Percentiles rank a stretch among this genome's conserved stretches.
Conservation (phyloP, 208 protist genomes). For the Novymonas esmeraldas region DNA sequence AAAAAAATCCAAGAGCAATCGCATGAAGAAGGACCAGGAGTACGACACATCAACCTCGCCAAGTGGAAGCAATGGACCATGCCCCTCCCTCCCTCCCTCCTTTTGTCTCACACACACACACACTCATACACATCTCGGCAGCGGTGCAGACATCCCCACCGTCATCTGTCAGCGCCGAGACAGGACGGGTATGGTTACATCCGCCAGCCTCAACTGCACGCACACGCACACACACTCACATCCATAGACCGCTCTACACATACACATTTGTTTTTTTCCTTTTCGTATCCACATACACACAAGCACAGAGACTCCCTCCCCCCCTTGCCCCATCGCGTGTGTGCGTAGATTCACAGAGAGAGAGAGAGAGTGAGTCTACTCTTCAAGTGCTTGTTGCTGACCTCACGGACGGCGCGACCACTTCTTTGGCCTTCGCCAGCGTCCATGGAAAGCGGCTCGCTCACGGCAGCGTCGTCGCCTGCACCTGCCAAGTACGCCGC, state of each 20-base stretch:
- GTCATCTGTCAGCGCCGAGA: not conserved
- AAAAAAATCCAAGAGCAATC: no score
- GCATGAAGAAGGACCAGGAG: no score
- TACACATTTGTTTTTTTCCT: constrained; percentile 1
- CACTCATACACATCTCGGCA: not conserved
- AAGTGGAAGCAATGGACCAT: no score
- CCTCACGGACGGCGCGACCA: no score
- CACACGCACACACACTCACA: constrained; percentile 4
- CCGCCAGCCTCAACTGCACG: not conserved
- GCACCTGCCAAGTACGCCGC: not conserved
- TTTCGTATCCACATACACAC: not conserved
- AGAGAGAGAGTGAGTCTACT: no score
- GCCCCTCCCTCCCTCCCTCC: not conserved
- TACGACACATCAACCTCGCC: no score
- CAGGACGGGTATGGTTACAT: not conserved
- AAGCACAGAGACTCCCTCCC: not conserved
- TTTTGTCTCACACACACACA: not conserved
- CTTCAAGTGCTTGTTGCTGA: no score
- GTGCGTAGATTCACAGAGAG: no score
- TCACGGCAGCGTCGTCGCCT: not conserved
- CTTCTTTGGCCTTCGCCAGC: not conserved
- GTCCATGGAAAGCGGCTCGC: not conserved
- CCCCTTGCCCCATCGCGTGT: no score
- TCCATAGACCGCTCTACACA: no score
- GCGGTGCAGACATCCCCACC: not conserved